phyloP scores from a whole-genome alignment of 1,284 basidiomycete genomes.

The Ustilago loliicola region DNA sequence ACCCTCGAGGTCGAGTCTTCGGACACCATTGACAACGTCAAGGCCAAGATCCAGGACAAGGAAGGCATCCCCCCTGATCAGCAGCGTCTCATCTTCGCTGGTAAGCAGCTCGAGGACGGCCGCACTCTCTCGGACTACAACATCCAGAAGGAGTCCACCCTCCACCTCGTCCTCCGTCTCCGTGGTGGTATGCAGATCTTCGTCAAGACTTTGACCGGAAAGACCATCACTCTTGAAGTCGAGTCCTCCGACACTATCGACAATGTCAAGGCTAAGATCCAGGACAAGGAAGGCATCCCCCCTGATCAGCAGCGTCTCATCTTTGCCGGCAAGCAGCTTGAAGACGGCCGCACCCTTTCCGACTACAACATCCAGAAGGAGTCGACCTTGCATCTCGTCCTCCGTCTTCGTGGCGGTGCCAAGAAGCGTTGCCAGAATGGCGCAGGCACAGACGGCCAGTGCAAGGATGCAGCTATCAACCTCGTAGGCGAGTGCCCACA shows the following conservation, averaged over 20 bases:
- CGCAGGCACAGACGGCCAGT: constrained; percentile 64
- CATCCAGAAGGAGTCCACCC: constrained; percentile 99
- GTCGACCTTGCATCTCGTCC: constrained; percentile 66
- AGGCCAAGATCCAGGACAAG: constrained; percentile 71
- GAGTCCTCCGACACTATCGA: constrained; percentile 93
- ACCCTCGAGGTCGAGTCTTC: constrained; percentile 67
- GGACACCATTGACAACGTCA: constrained; percentile 77
- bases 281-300: constrained; percentile 71
- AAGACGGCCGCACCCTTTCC: constrained; percentile 72
- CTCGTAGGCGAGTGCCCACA: constrained; percentile 70
- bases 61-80: constrained; percentile 68
- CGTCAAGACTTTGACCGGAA: constrained; percentile 86
- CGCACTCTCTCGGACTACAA: constrained; percentile 73
- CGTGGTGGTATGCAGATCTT: constrained; percentile 76
- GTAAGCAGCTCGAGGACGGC: constrained; percentile 69
- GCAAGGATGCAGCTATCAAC: constrained; percentile 69
- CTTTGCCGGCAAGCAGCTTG: constrained; percentile 73
- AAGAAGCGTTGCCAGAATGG: constrained; percentile 69
- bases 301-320: constrained; percentile 73
- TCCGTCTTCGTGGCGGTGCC: constrained; percentile 69
- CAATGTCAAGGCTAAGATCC: constrained; percentile 75
- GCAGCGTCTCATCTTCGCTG: constrained; percentile 67
- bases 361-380: constrained; percentile 72
- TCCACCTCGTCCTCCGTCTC: constrained; percentile 92
- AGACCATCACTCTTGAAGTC: constrained; percentile 94